Evolutionary conservation across 106 monocot species (phyloP).

Genomic region (Dioscorea zingiberensis): DNA sequence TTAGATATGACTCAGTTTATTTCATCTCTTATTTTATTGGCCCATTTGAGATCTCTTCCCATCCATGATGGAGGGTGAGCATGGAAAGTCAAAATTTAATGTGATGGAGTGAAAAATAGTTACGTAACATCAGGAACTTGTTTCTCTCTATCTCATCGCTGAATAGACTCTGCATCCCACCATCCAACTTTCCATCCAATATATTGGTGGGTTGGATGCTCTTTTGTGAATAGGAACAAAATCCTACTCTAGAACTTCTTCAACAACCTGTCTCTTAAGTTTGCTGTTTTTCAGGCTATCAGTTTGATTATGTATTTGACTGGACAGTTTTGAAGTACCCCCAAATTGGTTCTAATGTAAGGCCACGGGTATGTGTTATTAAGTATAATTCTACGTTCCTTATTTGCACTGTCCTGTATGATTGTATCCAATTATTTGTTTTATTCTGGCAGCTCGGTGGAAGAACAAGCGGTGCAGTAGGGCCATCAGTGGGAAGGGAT

Average conservation of each 20-base stretch:
- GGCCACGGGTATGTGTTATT: conserved; percentile 38
- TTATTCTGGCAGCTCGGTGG: conserved; percentile 43
- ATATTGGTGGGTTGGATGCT: no score
- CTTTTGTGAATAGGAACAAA: no score
- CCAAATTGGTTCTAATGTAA: conserved; percentile 46
- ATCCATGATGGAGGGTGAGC: no score
- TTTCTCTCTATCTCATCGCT: no score
- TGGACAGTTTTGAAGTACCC: conserved; percentile 82
- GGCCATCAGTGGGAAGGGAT: conserved; percentile 44
- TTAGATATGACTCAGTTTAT: no score
- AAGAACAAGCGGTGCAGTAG: conserved; percentile 41
- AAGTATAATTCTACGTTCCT: background rate
- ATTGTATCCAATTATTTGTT: background rate
- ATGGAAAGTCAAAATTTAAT: no score
- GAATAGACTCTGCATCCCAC: background rate
- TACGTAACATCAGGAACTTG: background rate
- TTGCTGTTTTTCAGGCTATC: conserved; percentile 52
- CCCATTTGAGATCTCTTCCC: no score
- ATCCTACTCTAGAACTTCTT: background rate
- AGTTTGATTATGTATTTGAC: conserved; percentile 93
- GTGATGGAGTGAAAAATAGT: no score
- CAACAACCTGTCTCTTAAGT: no score
- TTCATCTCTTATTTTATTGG: no score
- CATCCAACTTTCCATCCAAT: no score
- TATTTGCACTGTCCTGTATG: background rate